Percentiles rank a stretch among this genome's conserved stretches.
These are phyloP conservation scores for Vaccinium macrocarpon DNA, from an alignment of 148 eudicot species.

Conservation along the genomic window DNA sequence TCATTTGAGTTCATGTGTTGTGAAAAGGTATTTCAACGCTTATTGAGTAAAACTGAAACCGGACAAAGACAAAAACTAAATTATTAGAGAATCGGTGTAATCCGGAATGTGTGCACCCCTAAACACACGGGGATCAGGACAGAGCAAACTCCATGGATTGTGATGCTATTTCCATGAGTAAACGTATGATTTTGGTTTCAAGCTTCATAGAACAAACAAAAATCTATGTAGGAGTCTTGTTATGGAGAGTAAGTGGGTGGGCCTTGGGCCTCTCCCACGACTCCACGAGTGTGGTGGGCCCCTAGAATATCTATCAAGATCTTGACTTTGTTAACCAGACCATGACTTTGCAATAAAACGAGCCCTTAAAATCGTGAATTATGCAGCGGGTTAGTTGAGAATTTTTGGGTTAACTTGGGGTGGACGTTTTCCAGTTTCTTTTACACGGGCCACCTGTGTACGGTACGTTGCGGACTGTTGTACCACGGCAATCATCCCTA, in stretches of 20 bases:
- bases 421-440: too few species aligned
- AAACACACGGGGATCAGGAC: too few species aligned
- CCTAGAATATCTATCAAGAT: neutral
- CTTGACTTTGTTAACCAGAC: neutral
- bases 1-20: too few species aligned
- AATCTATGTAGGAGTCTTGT: neutral
- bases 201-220: neutral
- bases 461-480: too few species aligned
- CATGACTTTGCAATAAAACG: neutral
- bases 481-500: too few species aligned
- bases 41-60: too few species aligned
- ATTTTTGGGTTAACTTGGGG: neutral
- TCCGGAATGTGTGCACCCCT: too few species aligned
- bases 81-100: too few species aligned
- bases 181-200: neutral
- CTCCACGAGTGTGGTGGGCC: neutral
- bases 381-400: neutral
- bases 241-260: neutral
- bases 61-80: too few species aligned
- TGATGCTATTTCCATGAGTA: neutral
- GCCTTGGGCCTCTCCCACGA: conserved; percentile 3
- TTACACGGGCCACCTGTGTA: too few species aligned
- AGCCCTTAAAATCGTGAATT: neutral
- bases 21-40: too few species aligned
- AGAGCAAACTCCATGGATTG: too few species aligned